Percentiles rank a stretch among this genome's conserved stretches.
Evolutionary conservation across 2,329 filamentous ascomycete genomes (phyloP).

Genomic region (Diaporthe citrichinensis): DNA sequence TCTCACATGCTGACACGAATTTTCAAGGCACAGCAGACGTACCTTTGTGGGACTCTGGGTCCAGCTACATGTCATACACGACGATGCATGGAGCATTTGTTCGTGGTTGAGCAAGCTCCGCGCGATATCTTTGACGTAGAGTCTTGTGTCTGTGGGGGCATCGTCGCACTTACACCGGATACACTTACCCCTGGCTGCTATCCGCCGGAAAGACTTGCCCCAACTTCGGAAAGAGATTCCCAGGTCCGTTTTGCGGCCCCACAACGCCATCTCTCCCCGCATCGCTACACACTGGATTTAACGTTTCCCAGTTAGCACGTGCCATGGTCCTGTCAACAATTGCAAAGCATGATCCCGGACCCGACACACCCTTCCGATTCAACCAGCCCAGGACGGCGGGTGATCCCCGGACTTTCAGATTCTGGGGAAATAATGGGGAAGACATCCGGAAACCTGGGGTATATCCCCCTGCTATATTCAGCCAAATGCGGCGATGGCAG

Average conservation of each 20-base stretch:
- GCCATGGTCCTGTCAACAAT: not conserved
- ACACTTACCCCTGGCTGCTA: not conserved
- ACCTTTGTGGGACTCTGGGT: conserved; percentile 1
- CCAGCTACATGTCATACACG: not conserved
- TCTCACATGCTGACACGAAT: conserved; percentile 1
- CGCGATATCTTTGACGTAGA: not conserved
- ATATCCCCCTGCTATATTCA: not conserved
- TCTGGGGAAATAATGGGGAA: conserved; percentile 14
- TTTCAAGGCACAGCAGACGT: not conserved
- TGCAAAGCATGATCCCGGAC: not conserved
- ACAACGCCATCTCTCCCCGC: not conserved
- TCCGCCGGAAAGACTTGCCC: not conserved
- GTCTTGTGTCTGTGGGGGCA: not conserved
- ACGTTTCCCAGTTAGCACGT: not conserved
- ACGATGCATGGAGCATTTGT: not conserved
- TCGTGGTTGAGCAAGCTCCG: not conserved
- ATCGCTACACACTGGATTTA: no score
- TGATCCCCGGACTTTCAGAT: not conserved
- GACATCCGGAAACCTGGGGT: not conserved
- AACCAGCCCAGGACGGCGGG: not conserved
- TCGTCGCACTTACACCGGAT: not conserved
- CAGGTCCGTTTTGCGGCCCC: not conserved
- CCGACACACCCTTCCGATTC: not conserved
- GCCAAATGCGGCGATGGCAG: not conserved
- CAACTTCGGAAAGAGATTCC: not conserved